Evolutionary conservation across 2,329 filamentous ascomycete genomes (phyloP).

Genomic region (Zasmidium cellare): DNA sequence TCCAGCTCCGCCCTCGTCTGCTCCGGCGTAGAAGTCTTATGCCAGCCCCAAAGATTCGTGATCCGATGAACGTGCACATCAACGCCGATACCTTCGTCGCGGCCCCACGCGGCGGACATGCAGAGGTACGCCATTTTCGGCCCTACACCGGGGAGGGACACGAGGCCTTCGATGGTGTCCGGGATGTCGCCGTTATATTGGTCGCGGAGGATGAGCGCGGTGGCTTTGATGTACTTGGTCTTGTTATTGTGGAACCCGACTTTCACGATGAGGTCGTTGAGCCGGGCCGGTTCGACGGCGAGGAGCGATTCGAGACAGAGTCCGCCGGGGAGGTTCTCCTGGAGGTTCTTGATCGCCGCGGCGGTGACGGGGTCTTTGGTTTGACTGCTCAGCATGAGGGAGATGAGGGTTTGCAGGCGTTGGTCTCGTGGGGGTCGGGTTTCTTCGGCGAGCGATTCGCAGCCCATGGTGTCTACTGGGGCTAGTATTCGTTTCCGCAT

Average conservation of each 20-base stretch:
- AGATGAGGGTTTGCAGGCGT: constrained; percentile 81
- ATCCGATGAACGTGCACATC: constrained; percentile 95
- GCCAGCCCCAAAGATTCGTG: constrained; percentile 92
- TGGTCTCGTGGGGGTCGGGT: constrained; percentile 55
- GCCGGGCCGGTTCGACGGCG: constrained; percentile 62
- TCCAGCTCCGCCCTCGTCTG: constrained; percentile 75
- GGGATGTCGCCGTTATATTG: constrained; percentile 76
- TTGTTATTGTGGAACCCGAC: constrained; percentile 97
- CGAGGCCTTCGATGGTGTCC: constrained; percentile 71
- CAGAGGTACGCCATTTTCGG: constrained; percentile 95
- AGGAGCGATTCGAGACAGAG: constrained; percentile 78
- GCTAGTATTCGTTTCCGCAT: constrained; percentile 75
- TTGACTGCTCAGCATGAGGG: constrained; percentile 88
- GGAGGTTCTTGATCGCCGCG: constrained; percentile 75
- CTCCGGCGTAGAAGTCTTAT: constrained; percentile 77
- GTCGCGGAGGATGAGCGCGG: constrained; percentile 64
- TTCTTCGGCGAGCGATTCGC: constrained; percentile 70
- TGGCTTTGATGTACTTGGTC: constrained; percentile 73
- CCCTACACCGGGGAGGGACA: constrained; percentile 79
- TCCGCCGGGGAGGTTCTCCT: constrained; percentile 66
- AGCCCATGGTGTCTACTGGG: constrained; percentile 97
- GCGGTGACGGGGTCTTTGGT: constrained; percentile 92
- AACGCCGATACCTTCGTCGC: constrained; percentile 78
- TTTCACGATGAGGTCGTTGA: constrained; percentile 76
- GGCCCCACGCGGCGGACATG: constrained; percentile 72